Conservation (phyloP, 768 basidiomycete species). For the Cyathus striatus region DNA sequence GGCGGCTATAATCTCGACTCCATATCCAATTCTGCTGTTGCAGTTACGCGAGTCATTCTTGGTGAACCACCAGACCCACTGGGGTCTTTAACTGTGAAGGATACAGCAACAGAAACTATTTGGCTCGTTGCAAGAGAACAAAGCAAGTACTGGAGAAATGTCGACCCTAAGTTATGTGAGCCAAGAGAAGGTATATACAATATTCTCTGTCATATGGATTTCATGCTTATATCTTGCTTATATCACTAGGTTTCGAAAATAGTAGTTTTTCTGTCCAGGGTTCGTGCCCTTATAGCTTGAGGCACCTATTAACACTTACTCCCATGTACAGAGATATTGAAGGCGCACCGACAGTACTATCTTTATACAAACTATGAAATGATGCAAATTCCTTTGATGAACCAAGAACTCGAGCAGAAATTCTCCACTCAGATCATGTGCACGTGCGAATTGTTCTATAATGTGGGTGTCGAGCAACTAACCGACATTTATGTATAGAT, state of each 20-base stretch:
- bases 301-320: background rate
- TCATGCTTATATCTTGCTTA: background rate
- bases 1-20: constrained; percentile 94
- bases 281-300: constrained; percentile 15
- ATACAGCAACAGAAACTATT: constrained; percentile 83
- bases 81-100: constrained; percentile 66
- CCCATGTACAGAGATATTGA: constrained; percentile 71
- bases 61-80: constrained; percentile 83
- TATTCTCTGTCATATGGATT: too few species aligned
- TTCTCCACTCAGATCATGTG: constrained; percentile 85
- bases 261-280: constrained; percentile 67
- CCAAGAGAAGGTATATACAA: constrained; percentile 63
- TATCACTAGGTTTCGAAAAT: constrained; percentile 49
- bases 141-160: constrained; percentile 85
- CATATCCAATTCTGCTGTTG: constrained; percentile 81
- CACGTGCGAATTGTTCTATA: constrained; percentile 56
- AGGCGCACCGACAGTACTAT: constrained; percentile 82
- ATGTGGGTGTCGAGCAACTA: background rate
- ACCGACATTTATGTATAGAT: constrained; percentile 32
- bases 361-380: constrained; percentile 73
- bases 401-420: constrained; percentile 55
- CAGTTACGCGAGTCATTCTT: constrained; percentile 82
- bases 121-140: constrained; percentile 86
- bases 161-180: constrained; percentile 79
- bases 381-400: constrained; percentile 77